Base-by-base conservation (phyloP, 163 green algal genomes). In the Chloroidium sp. region DNA sequence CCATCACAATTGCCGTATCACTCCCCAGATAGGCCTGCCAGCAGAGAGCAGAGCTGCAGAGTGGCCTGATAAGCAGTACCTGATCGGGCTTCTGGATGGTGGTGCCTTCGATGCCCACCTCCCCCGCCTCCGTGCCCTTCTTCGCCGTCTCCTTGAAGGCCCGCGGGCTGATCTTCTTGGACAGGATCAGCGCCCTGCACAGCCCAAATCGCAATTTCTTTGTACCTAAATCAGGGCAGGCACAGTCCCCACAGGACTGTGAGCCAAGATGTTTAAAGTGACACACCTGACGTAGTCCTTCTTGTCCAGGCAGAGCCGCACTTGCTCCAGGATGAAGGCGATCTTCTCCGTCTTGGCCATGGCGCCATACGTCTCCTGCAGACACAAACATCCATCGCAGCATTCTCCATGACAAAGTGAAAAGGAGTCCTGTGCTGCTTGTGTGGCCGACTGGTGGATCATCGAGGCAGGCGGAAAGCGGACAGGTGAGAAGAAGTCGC, bases 291-390 rank as follows among this genome's bases (percentile, higher is more conserved):
- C 86, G 82, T 90, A 98, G 89, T 99, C 96, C 85, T 94, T 89
- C 62, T 93, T 92, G 79, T 97, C 94, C 86, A 99, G 87, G 86
- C 96, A 99, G 82, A 98, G 90, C 0, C 84, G 36, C 67, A 95
- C 90, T 82, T 99, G 96, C 91, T 99, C 96, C 84, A 99, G 86
- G 81, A 99, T 99, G 89, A 96, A 99, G 8, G 92, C 94, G 68
- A 99, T 96, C 87, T 99, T 99, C 88, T 99, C 96, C 3, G 90
- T 94, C 88, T 98, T 98, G 78, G 94, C 92, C 94, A 99, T 98
- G 57, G 96, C 95, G 2, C 96, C 96, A 91, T 97, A 99, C 1
- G 96, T 99, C 85, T 99, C 96, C 86, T 97, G 86, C 82, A 88
- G 58, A 59, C 36, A 13, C 62, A 74, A 10, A 60, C 14, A 74